A percentile compares a stretch with the other conserved stretches of the same genome.
These are phyloP conservation scores for Calonectria fujianensis DNA, from an alignment of 2,329 filamentous ascomycete genomes.

Conservation along the genomic window DNA sequence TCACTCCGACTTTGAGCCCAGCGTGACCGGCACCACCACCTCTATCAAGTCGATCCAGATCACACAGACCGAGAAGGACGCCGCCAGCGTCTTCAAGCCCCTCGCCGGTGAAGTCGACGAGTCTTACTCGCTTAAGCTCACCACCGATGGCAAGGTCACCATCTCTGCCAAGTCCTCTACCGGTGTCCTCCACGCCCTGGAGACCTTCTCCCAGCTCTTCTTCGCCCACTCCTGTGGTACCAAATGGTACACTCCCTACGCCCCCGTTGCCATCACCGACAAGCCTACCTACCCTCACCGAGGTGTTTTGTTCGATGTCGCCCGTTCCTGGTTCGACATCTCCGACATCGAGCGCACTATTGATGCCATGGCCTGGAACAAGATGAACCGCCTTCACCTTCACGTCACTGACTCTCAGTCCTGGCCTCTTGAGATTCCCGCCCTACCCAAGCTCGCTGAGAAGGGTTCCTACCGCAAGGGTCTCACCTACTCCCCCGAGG, in stretches of 20 bases:
- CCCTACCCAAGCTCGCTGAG: slow-evolving; percentile 80
- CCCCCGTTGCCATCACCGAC: slow-evolving; percentile 84
- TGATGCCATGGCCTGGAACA: slow-evolving; percentile 85
- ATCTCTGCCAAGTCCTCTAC: slow-evolving; percentile 80
- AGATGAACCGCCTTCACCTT: slow-evolving; percentile 88
- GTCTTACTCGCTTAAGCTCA: slow-evolving; percentile 81
- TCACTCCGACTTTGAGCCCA: slow-evolving; percentile 79
- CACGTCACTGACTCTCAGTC: slow-evolving; percentile 90
- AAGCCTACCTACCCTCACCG: slow-evolving; percentile 84
- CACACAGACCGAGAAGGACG: slow-evolving; percentile 72
- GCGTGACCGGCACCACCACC: slow-evolving; percentile 58
- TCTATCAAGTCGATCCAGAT: slow-evolving; percentile 78
- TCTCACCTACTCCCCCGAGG: slow-evolving; percentile 79
- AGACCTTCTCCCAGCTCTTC: slow-evolving; percentile 87
- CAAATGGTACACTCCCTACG: slow-evolving; percentile 80
- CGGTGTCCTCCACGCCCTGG: slow-evolving; percentile 83
- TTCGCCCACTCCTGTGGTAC: slow-evolving; percentile 78
- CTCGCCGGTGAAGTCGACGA: slow-evolving; percentile 81
- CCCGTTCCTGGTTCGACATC: slow-evolving; percentile 82
- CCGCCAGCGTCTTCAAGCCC: slow-evolving; percentile 76
- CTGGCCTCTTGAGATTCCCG: slow-evolving; percentile 88
- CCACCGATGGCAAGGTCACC: slow-evolving; percentile 73
- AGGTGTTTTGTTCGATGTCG: slow-evolving; percentile 86
- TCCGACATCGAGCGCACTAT: slow-evolving; percentile 83
- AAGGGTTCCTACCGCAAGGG: slow-evolving; percentile 84